Evolutionary conservation across 108 stramenopile species (phyloP).

Genomic region (Epipyxis sp.): DNA sequence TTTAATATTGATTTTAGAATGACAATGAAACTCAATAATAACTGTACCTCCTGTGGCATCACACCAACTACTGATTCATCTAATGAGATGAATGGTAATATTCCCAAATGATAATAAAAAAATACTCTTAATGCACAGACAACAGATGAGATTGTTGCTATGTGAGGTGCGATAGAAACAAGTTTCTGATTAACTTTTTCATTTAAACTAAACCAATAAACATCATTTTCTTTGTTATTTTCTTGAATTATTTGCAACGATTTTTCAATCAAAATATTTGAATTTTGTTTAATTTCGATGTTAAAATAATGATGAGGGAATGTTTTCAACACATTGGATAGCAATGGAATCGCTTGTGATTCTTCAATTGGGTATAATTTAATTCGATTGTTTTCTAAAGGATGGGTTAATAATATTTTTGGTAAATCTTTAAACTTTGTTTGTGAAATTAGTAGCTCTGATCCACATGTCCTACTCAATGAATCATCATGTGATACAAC

Average conservation of each 20-base stretch:
- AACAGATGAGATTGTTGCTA: constrained; percentile 32
- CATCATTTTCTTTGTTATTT: constrained; percentile 21
- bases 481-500: constrained; percentile 41
- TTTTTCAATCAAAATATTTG: constrained; percentile 12
- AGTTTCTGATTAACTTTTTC: constrained; percentile 41
- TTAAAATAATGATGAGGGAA: constrained; percentile 32
- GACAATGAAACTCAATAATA: no score
- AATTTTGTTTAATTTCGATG: constrained; percentile 41
- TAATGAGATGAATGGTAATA: constrained; percentile 36
- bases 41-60: constrained; percentile 25
- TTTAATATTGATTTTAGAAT: no score
- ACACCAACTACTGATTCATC: constrained; percentile 36
- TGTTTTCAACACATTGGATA: constrained; percentile 14
- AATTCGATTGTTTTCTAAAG: no score
- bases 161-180: not conserved
- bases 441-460: constrained; percentile 13
- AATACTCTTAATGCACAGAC: constrained; percentile 22
- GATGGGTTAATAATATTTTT: not conserved
- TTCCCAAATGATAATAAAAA: constrained; percentile 29
- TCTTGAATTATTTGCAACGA: constrained; percentile 20
- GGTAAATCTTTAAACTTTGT: constrained; percentile 7
- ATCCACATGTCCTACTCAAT: constrained; percentile 37
- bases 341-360: not conserved
- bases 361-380: not conserved
- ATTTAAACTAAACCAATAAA: constrained; percentile 39